A percentile compares a stretch with the other conserved stretches of the same genome.
phyloP scores from a whole-genome alignment of 2,329 filamentous ascomycete species.

The Cladosporium phlei region DNA sequence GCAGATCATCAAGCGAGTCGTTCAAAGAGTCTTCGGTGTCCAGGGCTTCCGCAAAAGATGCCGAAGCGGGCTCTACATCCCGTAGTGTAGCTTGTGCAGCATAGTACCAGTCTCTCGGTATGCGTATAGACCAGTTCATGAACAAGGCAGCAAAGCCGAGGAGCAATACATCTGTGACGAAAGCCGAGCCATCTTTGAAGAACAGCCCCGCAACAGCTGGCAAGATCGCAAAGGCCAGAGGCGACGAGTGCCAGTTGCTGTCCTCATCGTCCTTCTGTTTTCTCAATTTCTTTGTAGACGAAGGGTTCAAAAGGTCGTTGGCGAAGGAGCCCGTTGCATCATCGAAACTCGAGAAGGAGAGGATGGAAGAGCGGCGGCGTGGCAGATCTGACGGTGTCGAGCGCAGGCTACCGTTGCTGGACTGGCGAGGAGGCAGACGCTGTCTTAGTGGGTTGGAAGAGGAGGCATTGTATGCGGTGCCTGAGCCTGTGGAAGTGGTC shows the following conservation, averaged over 20 bases:
- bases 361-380: slow-evolving; percentile 67
- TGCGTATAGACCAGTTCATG: slow-evolving; percentile 83
- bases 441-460: slow-evolving; percentile 14
- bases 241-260: slow-evolving; percentile 73
- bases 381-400: slow-evolving; percentile 24
- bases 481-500: too few species aligned
- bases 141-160: slow-evolving; percentile 77
- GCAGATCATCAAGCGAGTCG: slow-evolving; percentile 14
- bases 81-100: slow-evolving; percentile 38
- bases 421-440: slow-evolving; percentile 19
- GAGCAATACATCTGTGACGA: slow-evolving; percentile 81
- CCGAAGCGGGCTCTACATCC: slow-evolving; percentile 12
- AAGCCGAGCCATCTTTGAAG: slow-evolving; percentile 75
- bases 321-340: slow-evolving; percentile 61
- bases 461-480: slow-evolving; percentile 4
- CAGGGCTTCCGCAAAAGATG: slow-evolving; percentile 13
- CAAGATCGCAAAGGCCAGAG: slow-evolving; percentile 75
- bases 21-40: slow-evolving; percentile 23
- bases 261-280: slow-evolving; percentile 47
- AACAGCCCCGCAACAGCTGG: slow-evolving; percentile 81
- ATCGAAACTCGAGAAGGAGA: slow-evolving; percentile 72
- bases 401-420: slow-evolving; percentile 15
- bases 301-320: slow-evolving; percentile 61
- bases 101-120: slow-evolving; percentile 70
- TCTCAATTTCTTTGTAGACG: slow-evolving; percentile 17